Evolutionary conservation across 768 basidiomycete species (phyloP), one percentile per base, ranked within the genome.

Genomic region (Amanita exitialis): DNA sequence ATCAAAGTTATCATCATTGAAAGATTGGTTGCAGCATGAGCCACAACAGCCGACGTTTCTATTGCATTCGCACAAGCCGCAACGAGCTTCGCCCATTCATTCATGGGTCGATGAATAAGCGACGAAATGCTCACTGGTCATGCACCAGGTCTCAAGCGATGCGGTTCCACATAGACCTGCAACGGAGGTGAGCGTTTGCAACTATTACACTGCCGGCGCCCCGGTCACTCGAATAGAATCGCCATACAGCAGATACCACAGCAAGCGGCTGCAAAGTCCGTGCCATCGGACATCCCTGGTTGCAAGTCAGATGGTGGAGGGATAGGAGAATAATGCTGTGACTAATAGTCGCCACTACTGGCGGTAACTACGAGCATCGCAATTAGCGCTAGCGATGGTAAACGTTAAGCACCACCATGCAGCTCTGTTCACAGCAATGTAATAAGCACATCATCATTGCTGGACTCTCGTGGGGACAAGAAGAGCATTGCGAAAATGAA

Each of bases 21-120:
- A 75, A 2, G 69, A 70, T 8, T 67, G 58, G 16, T 61, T 59
- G 51, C 67, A 76, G 49, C 75, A 78, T 30, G 63, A 64, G 10
- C 66, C 70, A 56, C 75, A 78, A 53, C 76, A 77, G 9, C 74
- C 74, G n/a, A 64, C 57, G 20, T 54, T 51, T 35, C 61, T 61
- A 16, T 58, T 52, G 30, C 58, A 54, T 49, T 71, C 62, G 51
- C 66, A 66, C 6, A 18, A 35, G 6, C 27, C 18, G n/a, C 43
- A 44, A 16, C 21, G 16, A 8, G 32, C 49, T 43, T 43, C 7
- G 13, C 4, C 12, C 21, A n/a, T 18, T 15, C 13, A 38, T 13
- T 18, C 27, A 6, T 20, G 23, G 1, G 5, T 10, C 12, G 12
- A 20, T 18, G 4, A 9, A 28, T 18, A 21, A 12, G 28, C 16